Base-by-base conservation (phyloP, 345 rosid species). In the Boechera divaricarpa region DNA sequence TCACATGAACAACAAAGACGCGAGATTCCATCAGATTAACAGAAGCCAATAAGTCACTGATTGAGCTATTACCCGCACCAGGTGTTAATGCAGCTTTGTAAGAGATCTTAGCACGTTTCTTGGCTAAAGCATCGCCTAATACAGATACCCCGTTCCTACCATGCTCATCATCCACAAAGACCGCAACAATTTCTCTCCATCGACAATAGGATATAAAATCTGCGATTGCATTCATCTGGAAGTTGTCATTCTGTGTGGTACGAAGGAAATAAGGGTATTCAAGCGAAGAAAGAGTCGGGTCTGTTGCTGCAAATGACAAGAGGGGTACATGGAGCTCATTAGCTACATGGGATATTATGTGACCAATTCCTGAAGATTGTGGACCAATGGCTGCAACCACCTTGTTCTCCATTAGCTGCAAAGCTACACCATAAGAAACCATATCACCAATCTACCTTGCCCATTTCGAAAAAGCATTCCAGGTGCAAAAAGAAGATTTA, bases 281-380 rank as follows among this genome's bases (percentile, higher is more conserved):
- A n/a, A 88, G 81, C 7, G 84, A 67, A 69, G 88, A 83, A 52
- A 90, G 90, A 5, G 87, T 67, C 4, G 92, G 92, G 35, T 90
- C 95, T 0, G 95, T 90, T n/a, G 91, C 91, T 74, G 82, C 91
- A 49, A 88, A 90, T 33, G 88, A 85, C 36, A 90, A 81, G 66
- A 90, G 83, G 15, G 95, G 95, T 47, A 86, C 80, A 33, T 85
- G 91, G n/a, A 90, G 89, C 76, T 90, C 95, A 41, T 86, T 83
- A 36, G 85, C 88, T 26, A 87, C 85, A 66, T 88, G 93, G 35
- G 98, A 90, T 73, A 94, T 87, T 64, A 92, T 74, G 73, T 92
- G 98, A 72, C 95, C 93, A 83, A 94, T 83, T 33, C 89, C 97
- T 8, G 98, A 94, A 72, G 97, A 94, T 65, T 92, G 98, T 29